These are phyloP conservation scores for Psilocybe cubensis DNA, from an alignment of 768 basidiomycete species.

Conservation along the genomic window DNA sequence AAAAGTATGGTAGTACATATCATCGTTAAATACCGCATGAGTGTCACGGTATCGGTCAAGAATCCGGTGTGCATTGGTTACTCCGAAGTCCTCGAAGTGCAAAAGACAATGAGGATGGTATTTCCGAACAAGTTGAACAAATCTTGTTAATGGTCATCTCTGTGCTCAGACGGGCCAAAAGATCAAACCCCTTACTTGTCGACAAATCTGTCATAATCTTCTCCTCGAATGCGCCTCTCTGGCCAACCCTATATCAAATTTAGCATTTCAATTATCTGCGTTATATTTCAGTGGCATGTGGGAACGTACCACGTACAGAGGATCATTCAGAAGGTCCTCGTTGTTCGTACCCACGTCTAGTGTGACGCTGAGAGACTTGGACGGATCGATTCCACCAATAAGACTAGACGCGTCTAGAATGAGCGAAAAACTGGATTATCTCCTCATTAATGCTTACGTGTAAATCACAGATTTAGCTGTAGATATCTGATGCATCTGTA, in stretches of 20 bases:
- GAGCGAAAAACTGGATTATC: no score
- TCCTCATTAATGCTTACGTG: no score
- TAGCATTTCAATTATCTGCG: background rate
- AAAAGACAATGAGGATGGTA: conserved; percentile 66
- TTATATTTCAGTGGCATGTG: background rate
- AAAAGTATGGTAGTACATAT: conserved; percentile 52
- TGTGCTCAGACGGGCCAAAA: background rate
- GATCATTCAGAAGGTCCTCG: conserved; percentile 59
- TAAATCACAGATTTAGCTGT: conserved; percentile 82
- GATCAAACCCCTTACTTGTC: conserved; percentile 55
- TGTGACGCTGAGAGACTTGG: conserved; percentile 58
- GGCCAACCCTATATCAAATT: conserved; percentile 65
- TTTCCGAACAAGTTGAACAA: conserved; percentile 78
- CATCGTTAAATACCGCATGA: conserved; percentile 85
- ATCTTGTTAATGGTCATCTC: conserved; percentile 44
- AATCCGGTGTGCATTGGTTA: conserved; percentile 72
- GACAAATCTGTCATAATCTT: conserved; percentile 77
- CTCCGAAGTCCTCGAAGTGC: conserved; percentile 89
- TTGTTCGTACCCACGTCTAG: conserved; percentile 85
- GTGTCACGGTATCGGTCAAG: conserved; percentile 62
- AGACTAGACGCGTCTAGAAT: conserved; percentile 48
- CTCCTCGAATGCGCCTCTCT: conserved; percentile 68
- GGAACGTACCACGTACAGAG: conserved; percentile 65
- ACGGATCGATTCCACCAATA: conserved; percentile 68
- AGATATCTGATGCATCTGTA: conserved; percentile 52